phyloP scores from a whole-genome alignment of 345 rosid genomes.

The Carallia brachiata region DNA sequence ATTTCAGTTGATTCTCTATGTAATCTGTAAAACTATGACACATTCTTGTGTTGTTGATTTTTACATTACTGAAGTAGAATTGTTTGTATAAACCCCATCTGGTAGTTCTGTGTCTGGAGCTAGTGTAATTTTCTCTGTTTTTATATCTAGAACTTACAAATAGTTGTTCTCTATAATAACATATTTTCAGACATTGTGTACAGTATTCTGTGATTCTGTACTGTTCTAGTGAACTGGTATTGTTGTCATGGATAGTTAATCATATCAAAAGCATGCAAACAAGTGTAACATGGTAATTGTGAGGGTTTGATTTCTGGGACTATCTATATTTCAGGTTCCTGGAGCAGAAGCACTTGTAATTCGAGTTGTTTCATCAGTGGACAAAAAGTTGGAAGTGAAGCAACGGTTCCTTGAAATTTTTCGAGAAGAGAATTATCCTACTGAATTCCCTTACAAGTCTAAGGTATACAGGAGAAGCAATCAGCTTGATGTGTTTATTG shows the following conservation, averaged over 20 bases:
- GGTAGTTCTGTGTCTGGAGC: background rate
- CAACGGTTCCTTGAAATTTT: conserved; percentile 92
- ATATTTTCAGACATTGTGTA: background rate
- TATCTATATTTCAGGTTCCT: conserved; percentile 56
- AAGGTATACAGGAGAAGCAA: conserved; percentile 47
- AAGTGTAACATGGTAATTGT: background rate
- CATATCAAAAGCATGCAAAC: background rate
- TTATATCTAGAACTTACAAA: background rate
- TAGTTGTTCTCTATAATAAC: background rate
- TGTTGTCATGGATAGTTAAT: background rate
- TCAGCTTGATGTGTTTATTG: background rate
- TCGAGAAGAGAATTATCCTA: conserved; percentile 81
- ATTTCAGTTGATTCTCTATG: background rate
- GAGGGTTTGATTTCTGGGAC: conserved; percentile 10
- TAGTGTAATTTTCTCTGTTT: background rate
- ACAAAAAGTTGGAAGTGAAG: conserved; percentile 97
- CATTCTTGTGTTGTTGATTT: background rate
- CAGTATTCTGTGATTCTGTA: background rate
- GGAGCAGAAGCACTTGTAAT: conserved; percentile 94
- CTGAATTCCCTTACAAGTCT: conserved; percentile 90
- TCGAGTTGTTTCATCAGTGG: conserved; percentile 98
- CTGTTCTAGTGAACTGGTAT: background rate
- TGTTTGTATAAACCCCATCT: background rate
- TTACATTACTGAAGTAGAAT: background rate
- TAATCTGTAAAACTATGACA: background rate